Conservation (phyloP, 2,329 filamentous ascomycete genomes). For the Ceratocystis ficicola region DNA sequence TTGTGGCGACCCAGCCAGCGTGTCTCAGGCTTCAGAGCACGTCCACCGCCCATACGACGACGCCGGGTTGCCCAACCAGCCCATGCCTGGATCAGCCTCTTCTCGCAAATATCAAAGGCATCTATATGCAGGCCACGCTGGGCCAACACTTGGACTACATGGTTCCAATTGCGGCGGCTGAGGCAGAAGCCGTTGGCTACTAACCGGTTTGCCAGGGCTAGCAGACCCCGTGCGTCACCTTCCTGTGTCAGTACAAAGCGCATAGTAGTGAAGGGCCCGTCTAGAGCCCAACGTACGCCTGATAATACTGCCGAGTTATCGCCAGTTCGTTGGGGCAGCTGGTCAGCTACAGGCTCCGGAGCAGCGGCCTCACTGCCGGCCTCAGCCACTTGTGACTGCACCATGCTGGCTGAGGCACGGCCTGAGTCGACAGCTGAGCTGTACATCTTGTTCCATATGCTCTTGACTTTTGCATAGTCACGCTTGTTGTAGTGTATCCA, state of each 20-base stretch:
- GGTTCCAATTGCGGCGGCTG: conserved; percentile 70
- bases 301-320: conserved; percentile 24
- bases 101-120: conserved; percentile 65
- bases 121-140: conserved; percentile 45
- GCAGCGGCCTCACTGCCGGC: conserved; percentile 25
- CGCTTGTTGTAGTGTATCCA: conserved; percentile 45
- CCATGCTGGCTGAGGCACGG: conserved; percentile 20
- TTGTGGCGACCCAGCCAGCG: conserved; percentile 29
- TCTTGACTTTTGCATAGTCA: conserved; percentile 48
- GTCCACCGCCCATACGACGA: conserved; percentile 26
- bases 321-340: background rate
- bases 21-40: conserved; percentile 22
- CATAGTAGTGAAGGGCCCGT: conserved; percentile 37
- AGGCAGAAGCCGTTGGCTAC: conserved; percentile 57
- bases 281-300: conserved; percentile 42
- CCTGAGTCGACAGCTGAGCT: conserved; percentile 23
- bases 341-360: conserved; percentile 21
- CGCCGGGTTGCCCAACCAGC: conserved; percentile 51
- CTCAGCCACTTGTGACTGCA: conserved; percentile 32
- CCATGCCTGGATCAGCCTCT: conserved; percentile 65
- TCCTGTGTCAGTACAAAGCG: conserved; percentile 34
- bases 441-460: conserved; percentile 51
- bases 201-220: conserved; percentile 43
- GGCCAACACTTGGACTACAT: conserved; percentile 57
- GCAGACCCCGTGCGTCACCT: conserved; percentile 37